phyloP scores from a whole-genome alignment of 177 flowering plant species.

The Vitis hybrid region DNA sequence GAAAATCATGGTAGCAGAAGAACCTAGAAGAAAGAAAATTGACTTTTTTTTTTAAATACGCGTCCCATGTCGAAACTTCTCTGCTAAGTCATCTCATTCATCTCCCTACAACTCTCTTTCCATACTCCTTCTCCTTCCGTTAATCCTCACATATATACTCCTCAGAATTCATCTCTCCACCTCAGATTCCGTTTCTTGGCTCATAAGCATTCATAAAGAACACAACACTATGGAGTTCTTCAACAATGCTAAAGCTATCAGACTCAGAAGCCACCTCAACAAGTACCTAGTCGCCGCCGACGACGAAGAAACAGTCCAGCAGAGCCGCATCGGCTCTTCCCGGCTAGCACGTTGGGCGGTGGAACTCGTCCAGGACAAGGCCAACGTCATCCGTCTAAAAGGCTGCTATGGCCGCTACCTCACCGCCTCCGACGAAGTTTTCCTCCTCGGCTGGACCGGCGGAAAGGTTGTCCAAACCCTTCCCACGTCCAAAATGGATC shows the following conservation, averaged over 20 bases:
- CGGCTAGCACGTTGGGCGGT: slow-evolving; percentile 37
- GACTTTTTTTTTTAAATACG: too few species aligned
- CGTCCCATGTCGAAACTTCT: too few species aligned
- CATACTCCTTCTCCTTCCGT: neutral
- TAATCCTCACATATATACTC: neutral
- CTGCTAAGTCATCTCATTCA: too few species aligned
- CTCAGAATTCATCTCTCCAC: neutral
- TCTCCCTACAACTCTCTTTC: neutral
- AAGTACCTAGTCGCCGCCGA: slow-evolving; percentile 39
- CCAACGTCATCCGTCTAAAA: slow-evolving; percentile 34
- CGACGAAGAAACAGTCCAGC: slow-evolving; percentile 34
- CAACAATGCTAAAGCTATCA: slow-evolving; percentile 30
- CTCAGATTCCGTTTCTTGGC: neutral
- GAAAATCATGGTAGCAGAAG: too few species aligned
- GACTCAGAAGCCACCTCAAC: slow-evolving; percentile 32
- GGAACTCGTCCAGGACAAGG: slow-evolving; percentile 24
- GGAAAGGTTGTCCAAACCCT: slow-evolving; percentile 35
- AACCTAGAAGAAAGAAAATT: too few species aligned
- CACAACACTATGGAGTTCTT: slow-evolving; percentile 37
- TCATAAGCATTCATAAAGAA: too few species aligned
- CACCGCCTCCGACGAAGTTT: slow-evolving; percentile 37
- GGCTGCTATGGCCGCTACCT: slow-evolving; percentile 44
- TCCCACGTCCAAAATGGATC: neutral
- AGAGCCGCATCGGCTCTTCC: slow-evolving; percentile 32
- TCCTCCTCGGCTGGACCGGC: slow-evolving; percentile 40